Conservation (phyloP, 2,329 filamentous ascomycete species). For the Xylaria sp. region DNA sequence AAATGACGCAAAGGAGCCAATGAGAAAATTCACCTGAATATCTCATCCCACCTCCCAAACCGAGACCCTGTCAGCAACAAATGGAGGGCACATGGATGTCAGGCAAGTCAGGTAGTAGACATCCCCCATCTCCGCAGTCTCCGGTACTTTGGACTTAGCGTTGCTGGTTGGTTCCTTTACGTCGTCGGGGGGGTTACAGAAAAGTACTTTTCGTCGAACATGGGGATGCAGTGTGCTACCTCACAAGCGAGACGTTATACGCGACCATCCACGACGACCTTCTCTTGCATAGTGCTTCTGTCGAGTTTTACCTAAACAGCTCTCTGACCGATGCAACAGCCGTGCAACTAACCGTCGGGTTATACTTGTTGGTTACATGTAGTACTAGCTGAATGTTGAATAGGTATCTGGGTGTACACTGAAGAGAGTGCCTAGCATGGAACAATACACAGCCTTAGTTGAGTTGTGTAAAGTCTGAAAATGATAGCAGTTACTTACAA, state of each 20-base stretch:
- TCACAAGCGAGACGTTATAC: no score
- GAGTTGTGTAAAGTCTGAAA: neutral
- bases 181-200: slow-evolving; percentile 1
- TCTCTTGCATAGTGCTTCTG: no score
- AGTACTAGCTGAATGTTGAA: no score
- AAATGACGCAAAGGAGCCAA: slow-evolving; percentile 24
- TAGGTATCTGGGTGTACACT: no score
- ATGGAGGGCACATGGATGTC: slow-evolving; percentile 2
- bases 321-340: no score
- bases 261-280: no score
- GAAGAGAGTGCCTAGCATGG: no score
- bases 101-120: neutral
- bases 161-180: slow-evolving; percentile 21
- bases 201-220: neutral
- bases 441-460: no score
- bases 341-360: no score
- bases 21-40: slow-evolving; percentile 27
- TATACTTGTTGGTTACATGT: slow-evolving; percentile 11
- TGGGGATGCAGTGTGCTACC: neutral
- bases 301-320: no score
- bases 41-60: slow-evolving; percentile 12
- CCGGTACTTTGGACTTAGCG: neutral
- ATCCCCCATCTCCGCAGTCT: neutral
- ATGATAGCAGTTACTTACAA: neutral
- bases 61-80: slow-evolving; percentile 14